Evolutionary conservation across 257 asterid species (phyloP), one percentile per base, ranked within the genome.

Genomic region (Nicotiana knightiana): DNA sequence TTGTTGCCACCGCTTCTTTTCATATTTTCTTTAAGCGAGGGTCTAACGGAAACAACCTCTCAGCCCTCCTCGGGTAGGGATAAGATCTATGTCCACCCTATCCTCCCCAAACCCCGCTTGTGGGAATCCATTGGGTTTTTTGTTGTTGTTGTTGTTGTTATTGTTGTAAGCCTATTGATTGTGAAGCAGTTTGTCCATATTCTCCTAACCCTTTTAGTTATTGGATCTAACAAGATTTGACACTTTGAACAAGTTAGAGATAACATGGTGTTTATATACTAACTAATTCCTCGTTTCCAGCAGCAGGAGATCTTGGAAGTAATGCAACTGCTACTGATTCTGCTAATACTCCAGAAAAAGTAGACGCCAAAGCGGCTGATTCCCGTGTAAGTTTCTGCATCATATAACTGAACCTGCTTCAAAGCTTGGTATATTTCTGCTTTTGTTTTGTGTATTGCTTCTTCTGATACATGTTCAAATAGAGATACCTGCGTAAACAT

Each of bases 221-320:
- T 75, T 63, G 43, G 59, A 63, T 17, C 64, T 10, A 35, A 33
- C 63, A 28, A 6, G 55, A 39, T 65, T 85, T 67, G 80, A 39
- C 62, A 77, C 43, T 57, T 30, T 2, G n/a, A 30, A 64, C 37
- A 51, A 18, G 13, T 51, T 43, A n/a, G 39, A 3, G 54, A 76
- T 7, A 53, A 17, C 30, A 46, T 10, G 2, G 15, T 48, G 3
- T 17, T 43, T 26, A 35, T 18, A 33, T 62, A 54, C 59, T 54
- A 26, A 61, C 59, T 54, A 13, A 61, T 37, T 68, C 51, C 1
- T 39, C n/a, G 39, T 63, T 54, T 68, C 4, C 79, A 80, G 86
- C 70, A 17, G 79, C 21, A 83, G 88, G 84, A 87, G 95, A 85
- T 81, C 77, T 65, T 61, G 91, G 81, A 58, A 79, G 71, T 68